Evolutionary conservation across 2,329 filamentous ascomycete species (phyloP).

Genomic region (Colletotrichum chrysophilum): DNA sequence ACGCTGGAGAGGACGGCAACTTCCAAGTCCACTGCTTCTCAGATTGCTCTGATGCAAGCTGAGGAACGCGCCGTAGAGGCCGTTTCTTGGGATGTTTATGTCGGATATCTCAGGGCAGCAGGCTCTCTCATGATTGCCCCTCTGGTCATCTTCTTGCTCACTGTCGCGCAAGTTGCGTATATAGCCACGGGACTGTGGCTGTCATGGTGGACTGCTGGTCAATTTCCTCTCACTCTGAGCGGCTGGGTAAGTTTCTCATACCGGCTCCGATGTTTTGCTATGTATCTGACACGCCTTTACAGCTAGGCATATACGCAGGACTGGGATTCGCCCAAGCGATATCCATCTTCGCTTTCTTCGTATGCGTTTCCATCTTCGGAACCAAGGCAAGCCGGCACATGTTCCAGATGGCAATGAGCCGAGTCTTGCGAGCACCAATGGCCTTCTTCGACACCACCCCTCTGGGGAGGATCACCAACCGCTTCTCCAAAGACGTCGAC

Average conservation of each 20-base stretch:
- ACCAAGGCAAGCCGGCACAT: conserved; percentile 83
- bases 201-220: conserved; percentile 84
- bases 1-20: conserved; percentile 62
- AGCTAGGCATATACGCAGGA: conserved; percentile 64
- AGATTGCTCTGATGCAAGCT: conserved; percentile 68
- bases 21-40: conserved; percentile 13
- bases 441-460: conserved; percentile 97
- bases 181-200: conserved; percentile 75
- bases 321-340: conserved; percentile 74
- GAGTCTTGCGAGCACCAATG: conserved; percentile 74
- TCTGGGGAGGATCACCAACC: conserved; percentile 93
- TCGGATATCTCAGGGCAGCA: conserved; percentile 76
- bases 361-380: conserved; percentile 76
- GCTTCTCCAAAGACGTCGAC: conserved; percentile 93
- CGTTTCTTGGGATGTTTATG: conserved; percentile 81
- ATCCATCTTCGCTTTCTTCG: conserved; percentile 80
- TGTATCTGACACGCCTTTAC: conserved; percentile 31
- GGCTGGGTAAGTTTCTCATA: neutral
- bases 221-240: conserved; percentile 49
- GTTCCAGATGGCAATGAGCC: conserved; percentile 77
- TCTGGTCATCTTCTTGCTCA: conserved; percentile 64
- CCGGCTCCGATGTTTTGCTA: neutral
- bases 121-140: conserved; percentile 73
- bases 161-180: conserved; percentile 73
- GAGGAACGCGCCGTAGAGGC: conserved; percentile 74